Percentiles rank a stretch among this genome's conserved stretches.
Conservation (phyloP, 176 grass and related monocot species). For the Lolium multiflorum region DNA sequence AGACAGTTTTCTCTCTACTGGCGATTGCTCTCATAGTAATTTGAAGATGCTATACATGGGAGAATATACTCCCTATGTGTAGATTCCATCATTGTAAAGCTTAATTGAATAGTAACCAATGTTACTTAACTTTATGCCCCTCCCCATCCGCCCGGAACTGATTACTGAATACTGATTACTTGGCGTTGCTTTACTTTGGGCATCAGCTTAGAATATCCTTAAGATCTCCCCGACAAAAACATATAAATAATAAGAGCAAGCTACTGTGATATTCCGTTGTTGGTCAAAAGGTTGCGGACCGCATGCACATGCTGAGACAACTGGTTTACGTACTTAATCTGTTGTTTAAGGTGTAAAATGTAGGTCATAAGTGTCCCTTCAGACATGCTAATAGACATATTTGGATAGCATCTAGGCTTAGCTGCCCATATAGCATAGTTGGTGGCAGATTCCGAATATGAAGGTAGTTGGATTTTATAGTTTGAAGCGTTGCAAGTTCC, state of each 20-base stretch:
- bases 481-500: neutral
- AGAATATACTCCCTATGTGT: neutral
- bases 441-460: neutral
- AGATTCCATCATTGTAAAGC: neutral
- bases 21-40: neutral
- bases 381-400: neutral
- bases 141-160: slow-evolving; percentile 11
- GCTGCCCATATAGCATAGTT: neutral
- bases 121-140: neutral
- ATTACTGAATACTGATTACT: neutral
- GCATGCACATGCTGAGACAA: neutral
- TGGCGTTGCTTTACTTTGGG: neutral
- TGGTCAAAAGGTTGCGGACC: slow-evolving; percentile 31
- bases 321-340: neutral
- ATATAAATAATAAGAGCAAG: neutral
- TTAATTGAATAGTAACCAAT: neutral
- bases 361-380: neutral
- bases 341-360: neutral
- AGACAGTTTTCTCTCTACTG: neutral
- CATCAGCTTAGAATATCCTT: slow-evolving; percentile 46
- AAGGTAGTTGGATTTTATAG: neutral
- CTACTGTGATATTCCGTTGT: neutral
- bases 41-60: neutral
- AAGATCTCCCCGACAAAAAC: slow-evolving; percentile 22
- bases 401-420: neutral